Conservation (phyloP, 306 rosid genomes). For the Neltuma alba region DNA sequence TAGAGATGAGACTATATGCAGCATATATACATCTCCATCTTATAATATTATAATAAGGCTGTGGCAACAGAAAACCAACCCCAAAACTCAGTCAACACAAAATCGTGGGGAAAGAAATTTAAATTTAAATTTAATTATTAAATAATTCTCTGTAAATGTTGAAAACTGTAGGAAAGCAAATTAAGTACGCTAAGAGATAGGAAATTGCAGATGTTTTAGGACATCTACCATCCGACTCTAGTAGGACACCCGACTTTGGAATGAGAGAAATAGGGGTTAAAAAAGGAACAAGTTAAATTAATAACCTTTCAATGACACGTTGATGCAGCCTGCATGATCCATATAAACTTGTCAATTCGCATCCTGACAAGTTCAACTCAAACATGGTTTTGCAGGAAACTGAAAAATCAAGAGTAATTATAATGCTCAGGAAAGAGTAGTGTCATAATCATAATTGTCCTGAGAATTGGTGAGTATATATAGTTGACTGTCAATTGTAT, state of each 20-base stretch:
- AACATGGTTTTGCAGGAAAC: not conserved
- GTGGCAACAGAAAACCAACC: not conserved
- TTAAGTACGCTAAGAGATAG: not conserved
- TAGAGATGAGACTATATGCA: not conserved
- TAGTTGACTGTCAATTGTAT: not conserved
- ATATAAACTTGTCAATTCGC: not conserved
- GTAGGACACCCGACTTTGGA: not conserved
- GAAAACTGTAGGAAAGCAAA: not conserved
- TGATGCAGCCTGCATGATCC: conserved; percentile 13
- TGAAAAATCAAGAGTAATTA: not conserved
- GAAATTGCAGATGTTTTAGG: not conserved
- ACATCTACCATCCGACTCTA: not conserved
- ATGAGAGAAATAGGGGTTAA: not conserved
- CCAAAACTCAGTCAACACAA: conserved; percentile 6
- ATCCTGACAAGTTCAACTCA: not conserved
- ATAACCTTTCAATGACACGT: not conserved
- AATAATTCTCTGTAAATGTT: not conserved
- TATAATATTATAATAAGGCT: not conserved
- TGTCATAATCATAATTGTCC: not conserved
- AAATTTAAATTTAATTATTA: not conserved
- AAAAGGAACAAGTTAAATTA: not conserved
- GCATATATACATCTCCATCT: not conserved
- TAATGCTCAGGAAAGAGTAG: not conserved
- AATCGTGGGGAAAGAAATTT: not conserved
- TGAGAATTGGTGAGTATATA: too few relatives aligned